Conservation (phyloP, 257 asterid species). For the Salvia miltiorrhiza region DNA sequence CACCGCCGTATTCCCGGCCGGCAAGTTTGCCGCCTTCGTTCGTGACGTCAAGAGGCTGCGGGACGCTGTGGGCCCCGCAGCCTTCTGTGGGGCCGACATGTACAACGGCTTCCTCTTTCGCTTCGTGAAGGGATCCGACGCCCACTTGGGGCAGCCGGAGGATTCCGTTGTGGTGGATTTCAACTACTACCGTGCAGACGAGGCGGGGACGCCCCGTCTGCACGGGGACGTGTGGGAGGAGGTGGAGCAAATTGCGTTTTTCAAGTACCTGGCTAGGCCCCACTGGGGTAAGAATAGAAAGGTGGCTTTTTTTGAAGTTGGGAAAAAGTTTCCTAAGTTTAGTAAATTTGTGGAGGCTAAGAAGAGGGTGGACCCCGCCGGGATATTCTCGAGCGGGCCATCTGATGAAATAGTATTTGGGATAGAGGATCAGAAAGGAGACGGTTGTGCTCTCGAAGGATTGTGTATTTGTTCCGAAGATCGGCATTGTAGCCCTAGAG, state of each 20-base stretch:
- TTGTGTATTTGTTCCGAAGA: conserved; percentile 65
- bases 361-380: conserved; percentile 45
- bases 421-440: conserved; percentile 17
- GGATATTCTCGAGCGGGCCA: conserved; percentile 55
- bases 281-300: conserved; percentile 90
- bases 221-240: conserved; percentile 75
- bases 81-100: conserved; percentile 70
- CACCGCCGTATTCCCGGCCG: conserved; percentile 50
- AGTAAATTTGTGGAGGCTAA: conserved; percentile 44
- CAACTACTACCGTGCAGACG: conserved; percentile 64
- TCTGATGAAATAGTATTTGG: conserved; percentile 54
- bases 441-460: conserved; percentile 86
- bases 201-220: conserved; percentile 47
- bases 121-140: conserved; percentile 47
- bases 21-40: conserved; percentile 40
- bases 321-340: conserved; percentile 45
- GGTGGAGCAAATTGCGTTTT: conserved; percentile 80
- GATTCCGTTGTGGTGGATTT: conserved; percentile 64
- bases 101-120: conserved; percentile 81
- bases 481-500: conserved; percentile 66
- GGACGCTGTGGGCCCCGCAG: conserved; percentile 42
- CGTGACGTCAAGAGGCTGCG: conserved; percentile 52
- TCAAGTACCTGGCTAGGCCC: conserved; percentile 61
- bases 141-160: conserved; percentile 59
- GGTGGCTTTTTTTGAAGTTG: conserved; percentile 45